Conservation (phyloP, 164 flowering plant species). For the Kingdonia uniflora region DNA sequence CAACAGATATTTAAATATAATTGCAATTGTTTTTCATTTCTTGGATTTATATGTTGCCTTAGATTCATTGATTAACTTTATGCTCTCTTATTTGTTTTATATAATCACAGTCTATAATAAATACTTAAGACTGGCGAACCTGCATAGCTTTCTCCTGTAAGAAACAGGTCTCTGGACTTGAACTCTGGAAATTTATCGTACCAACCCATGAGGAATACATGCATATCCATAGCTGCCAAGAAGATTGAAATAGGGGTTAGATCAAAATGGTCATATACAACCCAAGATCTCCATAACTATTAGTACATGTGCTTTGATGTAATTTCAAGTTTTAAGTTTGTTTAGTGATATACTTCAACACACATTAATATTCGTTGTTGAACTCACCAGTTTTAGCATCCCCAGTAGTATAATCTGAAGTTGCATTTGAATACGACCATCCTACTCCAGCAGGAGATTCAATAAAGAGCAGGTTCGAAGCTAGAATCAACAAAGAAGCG, state of each 20-base stretch:
- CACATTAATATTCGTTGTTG: not conserved
- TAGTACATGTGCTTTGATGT: too few relatives aligned
- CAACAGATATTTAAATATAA: too few relatives aligned
- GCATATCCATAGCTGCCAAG: conserved; percentile 77
- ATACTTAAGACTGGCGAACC: too few relatives aligned
- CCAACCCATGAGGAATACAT: conserved; percentile 58
- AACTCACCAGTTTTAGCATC: conserved; percentile 68
- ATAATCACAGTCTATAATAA: too few relatives aligned
- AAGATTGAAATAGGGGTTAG: not conserved
- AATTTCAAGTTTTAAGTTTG: not conserved
- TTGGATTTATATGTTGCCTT: too few relatives aligned
- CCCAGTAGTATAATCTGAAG: conserved; percentile 63
- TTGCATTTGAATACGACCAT: conserved; percentile 93
- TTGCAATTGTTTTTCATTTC: too few relatives aligned
- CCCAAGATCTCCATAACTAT: too few relatives aligned
- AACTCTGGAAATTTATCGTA: conserved; percentile 65
- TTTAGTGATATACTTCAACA: not conserved
- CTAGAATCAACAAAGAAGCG: conserved; percentile 23
- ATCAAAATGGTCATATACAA: too few relatives aligned
- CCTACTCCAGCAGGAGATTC: conserved; percentile 99
- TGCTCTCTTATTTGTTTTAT: too few relatives aligned
- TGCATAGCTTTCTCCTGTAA: conserved; percentile 98
- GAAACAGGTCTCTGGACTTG: conserved; percentile 56
- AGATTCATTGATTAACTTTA: too few relatives aligned
- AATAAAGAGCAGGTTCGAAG: conserved; percentile 83